Evolutionary conservation across 345 rosid species (phyloP), one percentile per base, ranked within the genome.

Genomic region (Gossypium australe): DNA sequence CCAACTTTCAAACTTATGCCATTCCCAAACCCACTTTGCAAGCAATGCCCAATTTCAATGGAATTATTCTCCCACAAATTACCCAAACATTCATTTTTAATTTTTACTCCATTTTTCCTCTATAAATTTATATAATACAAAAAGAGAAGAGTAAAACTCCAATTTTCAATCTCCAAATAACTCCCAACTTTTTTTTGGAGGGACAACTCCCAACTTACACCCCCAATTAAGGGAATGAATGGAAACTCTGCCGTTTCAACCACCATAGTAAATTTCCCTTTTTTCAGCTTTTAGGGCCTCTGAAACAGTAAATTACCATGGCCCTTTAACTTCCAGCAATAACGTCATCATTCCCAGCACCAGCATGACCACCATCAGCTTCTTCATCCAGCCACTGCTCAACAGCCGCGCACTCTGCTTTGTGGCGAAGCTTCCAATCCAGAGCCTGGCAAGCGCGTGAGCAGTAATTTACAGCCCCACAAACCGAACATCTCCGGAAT

Each of bases 381-480:
- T 82, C 97, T 17, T 73, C 94, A 1, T 81, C 91, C 2, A 73
- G 74, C 93, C 91, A 86, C 70, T 87, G 85, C 76, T 88, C 94
- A n/a, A 87, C 85, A n/a, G 96, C 93, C 9, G 78, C 84, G 74
- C 98, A 93, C 68, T 91, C 93, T 61, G 82, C 88, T 71, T 91
- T 95, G 64, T 95, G 99, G 7, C 96, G 84, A 29, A 89, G 82
- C 81, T 95, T 95, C 99, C 99, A 93, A 66, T 95, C 99, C 16
- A 95, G 87, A 20, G 99, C 99, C 38, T 93, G 98, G 75, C 99
- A 95, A 3, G 98, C 99, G 74, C 98, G 92, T 53, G 99, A 95
- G 44, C 99, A 95, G 57, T 95, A 95, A 78, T 95, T 95, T 68
- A 95, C 98, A 0, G 84, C 87, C 7, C 99, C 99, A 34, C 99